Percentiles rank a stretch among this genome's conserved stretches.
These are phyloP conservation scores for Agrocybe praecox DNA, from an alignment of 768 basidiomycete species.

Conservation along the genomic window DNA sequence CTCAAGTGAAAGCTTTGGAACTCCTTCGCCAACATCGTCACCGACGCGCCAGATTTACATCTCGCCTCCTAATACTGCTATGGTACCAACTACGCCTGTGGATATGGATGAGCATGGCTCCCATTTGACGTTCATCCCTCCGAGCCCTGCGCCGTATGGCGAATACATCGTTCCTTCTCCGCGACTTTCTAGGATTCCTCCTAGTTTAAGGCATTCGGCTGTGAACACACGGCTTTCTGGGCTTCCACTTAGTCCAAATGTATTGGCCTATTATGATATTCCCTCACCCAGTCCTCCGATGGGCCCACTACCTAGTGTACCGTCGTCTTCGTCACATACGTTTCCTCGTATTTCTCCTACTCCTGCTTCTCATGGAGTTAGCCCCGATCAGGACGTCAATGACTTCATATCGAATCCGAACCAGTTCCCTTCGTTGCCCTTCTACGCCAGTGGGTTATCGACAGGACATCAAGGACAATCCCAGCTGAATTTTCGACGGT, in stretches of 20 bases:
- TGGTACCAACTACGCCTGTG: neutral
- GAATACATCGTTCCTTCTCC: conserved; percentile 38
- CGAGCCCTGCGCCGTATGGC: conserved; percentile 10
- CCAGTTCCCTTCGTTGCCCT: conserved; percentile 19
- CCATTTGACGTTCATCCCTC: neutral
- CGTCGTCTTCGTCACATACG: conserved; percentile 6
- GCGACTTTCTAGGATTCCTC: conserved; percentile 17
- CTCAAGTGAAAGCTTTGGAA: neutral
- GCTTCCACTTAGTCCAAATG: conserved; percentile 33
- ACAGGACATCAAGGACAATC: conserved; percentile 15
- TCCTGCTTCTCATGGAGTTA: neutral
- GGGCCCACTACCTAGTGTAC: conserved; percentile 43
- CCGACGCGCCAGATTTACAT: neutral
- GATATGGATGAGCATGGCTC: neutral
- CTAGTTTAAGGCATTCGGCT: neutral
- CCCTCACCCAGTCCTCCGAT: conserved; percentile 53
- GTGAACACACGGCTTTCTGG: neutral
- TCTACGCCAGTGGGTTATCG: conserved; percentile 23
- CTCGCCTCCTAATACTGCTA: conserved; percentile 2
- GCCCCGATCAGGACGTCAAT: neutral
- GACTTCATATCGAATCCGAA: conserved; percentile 5
- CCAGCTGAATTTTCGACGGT: conserved; percentile 22
- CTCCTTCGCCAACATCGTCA: neutral
- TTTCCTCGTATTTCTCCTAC: conserved; percentile 1
- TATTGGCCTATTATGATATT: conserved; percentile 48